Base-by-base conservation (phyloP, 2,329 filamentous ascomycete genomes). In the Exophiala lecanii-corni region DNA sequence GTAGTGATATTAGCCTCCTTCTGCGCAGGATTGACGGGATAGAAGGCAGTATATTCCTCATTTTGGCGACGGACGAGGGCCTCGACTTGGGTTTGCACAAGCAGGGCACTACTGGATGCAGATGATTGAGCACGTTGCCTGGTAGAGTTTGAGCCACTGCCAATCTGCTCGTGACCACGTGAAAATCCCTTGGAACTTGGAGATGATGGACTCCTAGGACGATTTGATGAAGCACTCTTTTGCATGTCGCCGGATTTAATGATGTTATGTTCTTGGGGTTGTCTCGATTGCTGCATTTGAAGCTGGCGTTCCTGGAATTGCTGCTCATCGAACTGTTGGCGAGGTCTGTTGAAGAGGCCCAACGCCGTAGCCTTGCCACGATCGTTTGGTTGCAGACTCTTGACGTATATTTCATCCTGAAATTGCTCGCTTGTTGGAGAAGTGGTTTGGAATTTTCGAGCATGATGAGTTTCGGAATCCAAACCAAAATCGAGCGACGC, bases 221-320 rank as follows among this genome's bases (percentile, higher is more conserved):
- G 32, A 12, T 26, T 28, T 5, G 25, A 5, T 12, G 17, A 6
- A 12, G 23, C 23, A 7, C 7, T 26, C 12, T 6, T 12, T 12
- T 6, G 7, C 23, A 7, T 12, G 6, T 26, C 23, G 23, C 7
- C 23, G 12, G 7, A 7, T 12, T 26, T 26, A 12, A 7, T 26
- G 23, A 26, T 12, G 23, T 6, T 7, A 26, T 12, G 7, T 12
- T 26, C 23, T 6, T 26, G 23, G 7, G 12, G 23, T 26, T 12
- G n/a, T 19, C 34, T 36, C 13, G 18, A 25, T 7, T 37, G 78
- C 51, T 91, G 85, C 61, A 95, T 78, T 60, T 89, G 85, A 36
- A 86, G 69, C 58, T 94, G 85, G 33, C 88, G 79, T 59, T 94
- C 84, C 4, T 86, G 78, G 57, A 87, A 96, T 57, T 87, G 85